These are phyloP conservation scores for Pythium rhizo-oryzae DNA, from an alignment of 352 stramenopile species.

Conservation along the genomic window DNA sequence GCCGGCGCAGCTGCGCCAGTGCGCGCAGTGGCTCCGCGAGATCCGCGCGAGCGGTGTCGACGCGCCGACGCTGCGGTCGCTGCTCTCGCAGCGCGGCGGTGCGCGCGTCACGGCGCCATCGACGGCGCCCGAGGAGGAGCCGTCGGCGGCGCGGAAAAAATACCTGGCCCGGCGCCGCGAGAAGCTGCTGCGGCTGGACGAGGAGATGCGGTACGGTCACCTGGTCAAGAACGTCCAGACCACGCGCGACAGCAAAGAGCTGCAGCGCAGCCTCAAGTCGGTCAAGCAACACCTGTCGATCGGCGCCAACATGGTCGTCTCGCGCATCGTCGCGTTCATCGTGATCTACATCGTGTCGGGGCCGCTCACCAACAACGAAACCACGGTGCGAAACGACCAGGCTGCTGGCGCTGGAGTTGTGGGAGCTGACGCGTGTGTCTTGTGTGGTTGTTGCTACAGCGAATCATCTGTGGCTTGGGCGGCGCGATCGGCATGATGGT, in stretches of 20 bases:
- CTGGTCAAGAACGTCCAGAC: constrained; percentile 75
- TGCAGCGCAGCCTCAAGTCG: constrained; percentile 64
- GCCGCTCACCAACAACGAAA: constrained; percentile 75
- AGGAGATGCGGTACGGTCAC: constrained; percentile 79
- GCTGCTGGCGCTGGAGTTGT: neutral
- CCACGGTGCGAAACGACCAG: constrained; percentile 41
- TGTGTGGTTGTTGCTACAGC: constrained; percentile 32
- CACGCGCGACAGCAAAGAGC: constrained; percentile 44
- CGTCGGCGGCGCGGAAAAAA: constrained; percentile 8
- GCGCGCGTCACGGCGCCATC: constrained; percentile 3
- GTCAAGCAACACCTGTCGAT: constrained; percentile 80
- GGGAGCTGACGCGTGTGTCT: constrained; percentile 3
- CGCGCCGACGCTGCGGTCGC: constrained; percentile 21
- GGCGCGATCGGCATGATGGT: constrained; percentile 87
- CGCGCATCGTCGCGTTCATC: constrained; percentile 78
- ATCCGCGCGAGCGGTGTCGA: constrained; percentile 13
- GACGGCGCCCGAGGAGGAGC: constrained; percentile 15
- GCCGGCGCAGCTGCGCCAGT: constrained; percentile 21
- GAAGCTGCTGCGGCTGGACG: constrained; percentile 74
- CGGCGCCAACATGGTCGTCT: constrained; percentile 85
- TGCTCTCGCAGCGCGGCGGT: constrained; percentile 17
- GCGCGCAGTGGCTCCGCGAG: constrained; percentile 19
- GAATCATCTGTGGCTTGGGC: constrained; percentile 63
- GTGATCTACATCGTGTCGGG: constrained; percentile 76
- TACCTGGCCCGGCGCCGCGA: constrained; percentile 57